Conservation (phyloP, 768 basidiomycete genomes). For the Phanerodontia chrysosporium region DNA sequence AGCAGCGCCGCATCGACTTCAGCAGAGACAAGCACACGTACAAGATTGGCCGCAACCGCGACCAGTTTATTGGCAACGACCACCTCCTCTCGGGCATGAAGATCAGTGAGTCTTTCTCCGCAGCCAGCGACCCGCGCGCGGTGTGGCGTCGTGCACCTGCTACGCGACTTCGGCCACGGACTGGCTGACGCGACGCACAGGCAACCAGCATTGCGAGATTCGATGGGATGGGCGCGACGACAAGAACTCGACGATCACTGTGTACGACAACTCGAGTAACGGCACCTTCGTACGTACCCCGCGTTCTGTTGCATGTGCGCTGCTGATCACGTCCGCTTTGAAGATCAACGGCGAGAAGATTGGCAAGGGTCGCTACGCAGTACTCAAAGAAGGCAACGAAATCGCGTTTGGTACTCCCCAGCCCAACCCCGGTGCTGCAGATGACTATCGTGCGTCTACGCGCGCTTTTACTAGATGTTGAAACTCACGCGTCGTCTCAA, state of each 20-base stretch:
- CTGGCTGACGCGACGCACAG: slow-evolving; percentile 21
- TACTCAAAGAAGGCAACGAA: slow-evolving; percentile 79
- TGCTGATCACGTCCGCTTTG: not conserved
- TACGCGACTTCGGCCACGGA: slow-evolving; percentile 8
- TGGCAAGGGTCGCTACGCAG: slow-evolving; percentile 46
- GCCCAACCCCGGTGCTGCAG: slow-evolving; percentile 43
- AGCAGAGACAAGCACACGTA: slow-evolving; percentile 47
- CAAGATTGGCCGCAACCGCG: slow-evolving; percentile 49
- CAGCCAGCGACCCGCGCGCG: not conserved
- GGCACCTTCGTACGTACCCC: slow-evolving; percentile 58
- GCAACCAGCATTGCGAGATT: slow-evolving; percentile 54
- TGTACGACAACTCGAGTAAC: slow-evolving; percentile 62
- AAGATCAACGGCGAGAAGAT: slow-evolving; percentile 70
- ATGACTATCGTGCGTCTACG: slow-evolving; percentile 68
- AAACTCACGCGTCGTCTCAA: slow-evolving; percentile 21
- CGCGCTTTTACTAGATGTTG: not conserved
- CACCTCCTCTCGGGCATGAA: slow-evolving; percentile 64
- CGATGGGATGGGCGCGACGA: slow-evolving; percentile 53
- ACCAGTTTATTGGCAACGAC: slow-evolving; percentile 32
- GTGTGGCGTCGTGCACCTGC: not conserved
- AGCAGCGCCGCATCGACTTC: slow-evolving; percentile 56
- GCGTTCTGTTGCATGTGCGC: not conserved
- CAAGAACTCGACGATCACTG: slow-evolving; percentile 37
- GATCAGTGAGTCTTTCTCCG: slow-evolving; percentile 52
- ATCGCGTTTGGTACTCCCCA: slow-evolving; percentile 72